Evolutionary conservation across 176 grass and related monocot genomes (phyloP), one percentile per base, ranked within the genome.

Genomic region (Aegilops sharonensis): DNA sequence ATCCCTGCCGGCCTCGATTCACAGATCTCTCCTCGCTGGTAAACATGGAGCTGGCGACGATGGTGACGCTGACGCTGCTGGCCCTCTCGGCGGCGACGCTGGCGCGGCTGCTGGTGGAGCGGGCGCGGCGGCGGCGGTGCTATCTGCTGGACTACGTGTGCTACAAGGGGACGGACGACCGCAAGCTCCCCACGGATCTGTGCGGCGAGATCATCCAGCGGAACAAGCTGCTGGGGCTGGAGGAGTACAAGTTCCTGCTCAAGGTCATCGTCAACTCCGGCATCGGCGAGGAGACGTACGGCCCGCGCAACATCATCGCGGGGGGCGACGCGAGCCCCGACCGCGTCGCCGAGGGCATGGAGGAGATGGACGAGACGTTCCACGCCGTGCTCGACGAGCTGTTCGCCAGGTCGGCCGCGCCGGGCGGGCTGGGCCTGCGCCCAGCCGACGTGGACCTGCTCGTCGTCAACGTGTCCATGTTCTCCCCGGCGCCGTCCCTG

Each of bases 341-440:
- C 83, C 80, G 61, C 72, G 81, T 78, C n/a, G 63, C 48, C 2
- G 95, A 95, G 36, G 91, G 87, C 79, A 87, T 95, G 74, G 80
- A 92, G 50, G 95, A 98, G 93, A 98, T 98, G 95, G 95, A 98
- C 75, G 91, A 95, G 88, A 93, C 91, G 73, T 91, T 98, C 89
- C 70, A 85, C 84, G 81, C 82, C 48, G 87, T 91, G 47, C 87
- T 98, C 2, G 91, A 95, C 84, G 95, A 93, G 83, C 91, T 98
- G 11, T 98, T 98, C 90, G 78, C 85, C 21, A 52, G 79, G 15
- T 43, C 95, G 0, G 82, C 87, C 0, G 35, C 64, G 23, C 67
- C 75, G 0, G 76, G 85, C 0, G 81, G 89, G 8, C 67, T 69
- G 32, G 87, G 76, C 37, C 1, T 85, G 27, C 50, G 77, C 27